Evolutionary conservation across 139 green algal species (phyloP).

Genomic region (Klebsormidium nitens): DNA sequence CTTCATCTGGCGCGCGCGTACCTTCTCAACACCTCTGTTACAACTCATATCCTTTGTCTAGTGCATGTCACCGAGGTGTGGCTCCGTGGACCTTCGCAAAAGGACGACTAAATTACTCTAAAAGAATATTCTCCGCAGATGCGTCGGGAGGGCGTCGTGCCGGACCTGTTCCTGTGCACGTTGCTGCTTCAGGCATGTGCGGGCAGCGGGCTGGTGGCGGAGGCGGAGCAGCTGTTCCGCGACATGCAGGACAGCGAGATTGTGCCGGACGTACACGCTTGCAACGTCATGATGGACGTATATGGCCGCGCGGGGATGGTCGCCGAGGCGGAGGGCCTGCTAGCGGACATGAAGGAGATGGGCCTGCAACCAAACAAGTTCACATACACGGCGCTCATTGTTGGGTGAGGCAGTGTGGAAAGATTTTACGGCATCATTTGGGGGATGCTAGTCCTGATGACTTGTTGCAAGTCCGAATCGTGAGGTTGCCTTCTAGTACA

Average conservation of each 20-base stretch:
- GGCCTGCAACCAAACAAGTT: not conserved
- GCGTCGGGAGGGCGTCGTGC: not conserved
- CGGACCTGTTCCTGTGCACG: not conserved
- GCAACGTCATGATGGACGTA: not conserved
- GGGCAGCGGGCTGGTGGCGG: not conserved
- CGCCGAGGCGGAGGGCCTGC: not conserved
- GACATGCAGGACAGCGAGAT: not conserved
- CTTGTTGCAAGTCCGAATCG: no score
- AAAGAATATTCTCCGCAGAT: constrained; percentile 8
- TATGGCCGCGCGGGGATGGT: constrained; percentile 3
- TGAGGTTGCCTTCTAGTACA: no score
- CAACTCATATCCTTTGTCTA: no score
- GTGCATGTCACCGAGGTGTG: no score
- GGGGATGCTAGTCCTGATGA: no score
- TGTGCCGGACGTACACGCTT: not conserved
- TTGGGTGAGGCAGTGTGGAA: no score
- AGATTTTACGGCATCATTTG: no score
- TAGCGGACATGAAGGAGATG: not conserved
- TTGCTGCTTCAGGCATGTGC: not conserved
- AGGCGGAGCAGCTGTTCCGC: not conserved
- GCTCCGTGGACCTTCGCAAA: no score
- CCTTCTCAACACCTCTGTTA: no score
- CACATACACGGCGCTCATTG: no score
- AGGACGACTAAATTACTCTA: not conserved
- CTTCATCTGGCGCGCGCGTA: no score